Evolutionary conservation across 257 asterid genomes (phyloP), one percentile per base, ranked within the genome.

Genomic region (Plantago elongata): DNA sequence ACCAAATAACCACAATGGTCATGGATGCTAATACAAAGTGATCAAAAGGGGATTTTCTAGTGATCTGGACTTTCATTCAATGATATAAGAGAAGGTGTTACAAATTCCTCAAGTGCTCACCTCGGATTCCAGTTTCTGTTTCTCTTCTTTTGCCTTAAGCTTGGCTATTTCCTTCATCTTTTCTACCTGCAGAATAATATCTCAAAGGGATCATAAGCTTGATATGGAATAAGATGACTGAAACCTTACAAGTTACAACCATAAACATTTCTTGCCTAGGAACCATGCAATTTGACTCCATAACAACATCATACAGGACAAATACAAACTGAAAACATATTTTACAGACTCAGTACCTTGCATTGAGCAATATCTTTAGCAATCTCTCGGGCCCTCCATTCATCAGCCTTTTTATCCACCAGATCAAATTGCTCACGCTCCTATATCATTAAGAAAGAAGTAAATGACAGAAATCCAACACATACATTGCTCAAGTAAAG

Each of bases 111-210:
- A 48, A 43, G 44, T 50, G 54, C 86, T 77, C 72, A 92, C 99
- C 95, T 89, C 97, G 9, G 94, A 81, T 68, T 78, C 91, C 65
- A 87, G 74, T 64, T 70, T 79, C 76, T 45, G 83, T 76, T 75
- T 89, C 77, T 84, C 99, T 71, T 89, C 94, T 79, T 79, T 89
- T 42, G 78, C 96, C 79, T 89, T 89, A 17, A 74, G 70, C 84
- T 82, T 87, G 73, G 97, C 97, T 68, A 89, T 84, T 71, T 82
- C 88, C 73, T 89, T 89, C 95, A 89, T 80, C 79, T 87, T 85
- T 55, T 83, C 96, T 42, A 93, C 96, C 97, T 83, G 82, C 76
- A 72, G 58, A 67, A 63, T 49, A 56, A 65, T 29, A 58, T 30
- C 18, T 57, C 65, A 66, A 68, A 51, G 55, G 60, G 52, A 11